A percentile compares a stretch with the other conserved stretches of the same genome.
phyloP scores from a whole-genome alignment of 352 stramenopile species.

The Pythium phragmiticola region DNA sequence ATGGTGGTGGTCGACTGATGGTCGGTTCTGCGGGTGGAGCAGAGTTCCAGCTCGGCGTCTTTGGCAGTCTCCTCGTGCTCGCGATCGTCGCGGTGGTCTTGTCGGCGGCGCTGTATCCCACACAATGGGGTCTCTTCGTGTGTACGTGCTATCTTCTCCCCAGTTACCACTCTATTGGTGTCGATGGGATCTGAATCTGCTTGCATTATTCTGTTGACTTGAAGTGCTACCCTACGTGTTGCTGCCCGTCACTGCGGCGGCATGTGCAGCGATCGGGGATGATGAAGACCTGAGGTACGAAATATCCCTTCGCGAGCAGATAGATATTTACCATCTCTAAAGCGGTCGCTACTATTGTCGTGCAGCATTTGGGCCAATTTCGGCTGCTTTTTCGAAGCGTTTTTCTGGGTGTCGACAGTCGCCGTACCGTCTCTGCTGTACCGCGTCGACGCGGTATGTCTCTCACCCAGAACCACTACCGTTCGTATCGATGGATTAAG shows the following conservation, averaged over 20 bases:
- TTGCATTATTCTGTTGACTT: not conserved
- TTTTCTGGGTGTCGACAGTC: conserved; percentile 66
- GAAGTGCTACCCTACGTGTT: conserved; percentile 67
- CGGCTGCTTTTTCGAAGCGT: conserved; percentile 70
- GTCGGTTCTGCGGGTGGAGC: not conserved
- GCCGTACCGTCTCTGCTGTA: conserved; percentile 66
- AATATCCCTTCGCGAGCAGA: too few relatives aligned
- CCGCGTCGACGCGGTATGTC: conserved; percentile 56
- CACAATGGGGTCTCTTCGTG: conserved; percentile 67
- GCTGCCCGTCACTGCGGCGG: conserved; percentile 56
- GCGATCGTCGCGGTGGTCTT: conserved; percentile 59
- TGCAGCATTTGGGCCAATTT: conserved; percentile 55
- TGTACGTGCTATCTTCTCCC: conserved; percentile 29
- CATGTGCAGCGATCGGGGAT: conserved; percentile 48
- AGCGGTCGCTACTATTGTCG: not conserved
- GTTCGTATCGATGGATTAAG: too few relatives aligned
- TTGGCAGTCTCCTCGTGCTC: conserved; percentile 50
- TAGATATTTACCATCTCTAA: too few relatives aligned
- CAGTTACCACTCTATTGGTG: too few relatives aligned
- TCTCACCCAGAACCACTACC: too few relatives aligned
- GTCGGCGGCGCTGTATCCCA: conserved; percentile 54
- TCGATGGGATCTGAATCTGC: too few relatives aligned
- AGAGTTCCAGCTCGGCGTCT: conserved; percentile 43
- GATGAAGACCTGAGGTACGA: conserved; percentile 49
- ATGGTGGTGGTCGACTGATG: conserved; percentile 6